Conservation (phyloP, 2,329 filamentous ascomycete species). For the Clarireedia paspali region DNA sequence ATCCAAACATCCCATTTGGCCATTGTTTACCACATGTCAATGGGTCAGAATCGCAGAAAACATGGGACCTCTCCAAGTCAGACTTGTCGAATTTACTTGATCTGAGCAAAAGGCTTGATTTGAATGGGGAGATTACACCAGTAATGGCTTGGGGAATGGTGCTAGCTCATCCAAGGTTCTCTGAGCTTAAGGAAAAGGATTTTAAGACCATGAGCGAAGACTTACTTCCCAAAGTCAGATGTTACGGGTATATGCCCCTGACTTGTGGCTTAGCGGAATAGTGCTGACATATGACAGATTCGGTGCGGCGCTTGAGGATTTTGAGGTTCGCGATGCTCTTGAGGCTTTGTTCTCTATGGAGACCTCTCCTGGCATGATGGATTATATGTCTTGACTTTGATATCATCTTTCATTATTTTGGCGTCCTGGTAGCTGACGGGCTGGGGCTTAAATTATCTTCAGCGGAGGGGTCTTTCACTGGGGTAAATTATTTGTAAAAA, state of each 20-base stretch:
- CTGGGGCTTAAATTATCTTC: no score
- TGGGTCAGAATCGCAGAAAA: conserved; percentile 40
- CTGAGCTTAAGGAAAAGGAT: conserved; percentile 58
- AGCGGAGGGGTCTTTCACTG: no score
- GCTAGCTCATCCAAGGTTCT: conserved; percentile 60
- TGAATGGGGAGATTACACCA: conserved; percentile 87
- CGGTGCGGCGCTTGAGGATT: conserved; percentile 62
- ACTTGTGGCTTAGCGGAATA: background rate
- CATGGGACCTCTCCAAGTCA: conserved; percentile 69
- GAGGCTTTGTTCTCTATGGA: conserved; percentile 20
- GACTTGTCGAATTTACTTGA: conserved; percentile 78
- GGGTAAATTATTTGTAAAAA: no score
- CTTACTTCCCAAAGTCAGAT: conserved; percentile 73
- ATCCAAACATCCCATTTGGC: conserved; percentile 46
- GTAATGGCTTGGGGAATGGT: conserved; percentile 92
- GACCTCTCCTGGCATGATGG: no score
- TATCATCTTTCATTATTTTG: no score
- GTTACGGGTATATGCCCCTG: conserved; percentile 66
- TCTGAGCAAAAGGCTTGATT: conserved; percentile 71
- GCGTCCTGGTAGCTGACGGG: no score
- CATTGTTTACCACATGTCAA: conserved; percentile 21
- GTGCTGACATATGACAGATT: conserved; percentile 39
- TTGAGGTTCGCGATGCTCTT: conserved; percentile 40
- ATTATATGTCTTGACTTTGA: no score
- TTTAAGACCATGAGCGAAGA: conserved; percentile 66